Percentiles rank a stretch among this genome's conserved stretches.
These are phyloP conservation scores for Magnolia kwangsiensis DNA, from an alignment of 164 flowering plant species.

Conservation along the genomic window DNA sequence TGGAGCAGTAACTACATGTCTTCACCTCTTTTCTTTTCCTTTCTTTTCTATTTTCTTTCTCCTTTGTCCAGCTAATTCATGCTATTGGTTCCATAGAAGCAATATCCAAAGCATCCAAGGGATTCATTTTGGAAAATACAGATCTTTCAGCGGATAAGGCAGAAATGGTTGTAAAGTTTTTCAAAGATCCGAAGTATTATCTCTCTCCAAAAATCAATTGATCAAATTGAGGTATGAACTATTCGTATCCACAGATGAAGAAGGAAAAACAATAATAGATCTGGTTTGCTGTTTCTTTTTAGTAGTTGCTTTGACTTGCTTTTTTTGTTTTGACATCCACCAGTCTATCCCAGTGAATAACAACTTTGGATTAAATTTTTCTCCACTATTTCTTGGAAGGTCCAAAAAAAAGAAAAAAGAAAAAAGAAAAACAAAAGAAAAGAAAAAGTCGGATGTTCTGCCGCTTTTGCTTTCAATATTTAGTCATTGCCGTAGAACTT, in stretches of 20 bases:
- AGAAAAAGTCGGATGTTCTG: too few relatives aligned
- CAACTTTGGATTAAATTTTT: too few relatives aligned
- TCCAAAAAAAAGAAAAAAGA: too few relatives aligned
- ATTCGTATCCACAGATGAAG: neutral
- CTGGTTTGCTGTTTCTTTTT: neutral
- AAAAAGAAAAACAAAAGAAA: too few relatives aligned
- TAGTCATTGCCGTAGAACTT: too few relatives aligned
- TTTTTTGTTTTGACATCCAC: too few relatives aligned
- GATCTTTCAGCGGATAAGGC: slow-evolving; percentile 90
- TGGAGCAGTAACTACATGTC: neutral
- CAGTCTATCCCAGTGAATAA: too few relatives aligned
- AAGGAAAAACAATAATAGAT: neutral
- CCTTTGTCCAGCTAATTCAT: slow-evolving; percentile 57
- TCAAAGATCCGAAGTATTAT: slow-evolving; percentile 76
- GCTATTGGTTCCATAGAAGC: slow-evolving; percentile 93
- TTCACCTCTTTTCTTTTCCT: neutral
- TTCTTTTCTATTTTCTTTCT: too few relatives aligned
- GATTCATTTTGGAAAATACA: slow-evolving; percentile 62
- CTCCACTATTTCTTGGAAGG: too few relatives aligned
- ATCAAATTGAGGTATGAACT: neutral
- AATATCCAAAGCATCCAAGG: slow-evolving; percentile 77
- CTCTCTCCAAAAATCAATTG: slow-evolving; percentile 37
- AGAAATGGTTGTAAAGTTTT: slow-evolving; percentile 59
- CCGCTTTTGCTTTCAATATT: too few relatives aligned
- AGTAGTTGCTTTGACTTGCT: neutral